phyloP scores from a whole-genome alignment of 176 grass and related monocot genomes.

The Bonia amplexicaulis region DNA sequence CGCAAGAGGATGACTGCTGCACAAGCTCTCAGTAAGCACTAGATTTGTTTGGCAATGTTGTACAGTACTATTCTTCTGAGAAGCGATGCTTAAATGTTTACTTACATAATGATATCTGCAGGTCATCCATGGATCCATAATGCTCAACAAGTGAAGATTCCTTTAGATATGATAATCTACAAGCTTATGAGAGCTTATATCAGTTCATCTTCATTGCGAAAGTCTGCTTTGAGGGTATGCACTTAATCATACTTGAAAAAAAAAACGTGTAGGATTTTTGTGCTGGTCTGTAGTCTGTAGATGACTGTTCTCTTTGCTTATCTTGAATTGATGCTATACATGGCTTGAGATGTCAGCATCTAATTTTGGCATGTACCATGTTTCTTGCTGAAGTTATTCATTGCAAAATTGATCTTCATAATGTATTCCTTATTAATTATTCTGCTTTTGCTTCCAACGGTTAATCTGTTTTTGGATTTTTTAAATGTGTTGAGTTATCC shows the following conservation, averaged over 20 bases:
- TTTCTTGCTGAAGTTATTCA: background rate
- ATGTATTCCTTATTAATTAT: background rate
- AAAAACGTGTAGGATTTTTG: background rate
- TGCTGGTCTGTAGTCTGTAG: background rate
- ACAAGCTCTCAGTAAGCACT: constrained; percentile 83
- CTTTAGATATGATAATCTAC: constrained; percentile 94
- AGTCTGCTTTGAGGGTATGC: constrained; percentile 94
- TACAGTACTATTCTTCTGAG: background rate
- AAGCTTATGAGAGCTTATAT: constrained; percentile 95
- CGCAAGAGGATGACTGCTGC: constrained; percentile 97
- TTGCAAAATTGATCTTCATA: background rate
- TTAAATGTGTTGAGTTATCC: background rate
- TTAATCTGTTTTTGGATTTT: background rate
- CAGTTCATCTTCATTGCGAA: constrained; percentile 88
- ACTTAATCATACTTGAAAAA: constrained; percentile 6
- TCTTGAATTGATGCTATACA: constrained; percentile 20
- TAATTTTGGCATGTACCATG: background rate
- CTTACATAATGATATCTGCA: constrained; percentile 34
- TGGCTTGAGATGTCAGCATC: background rate
- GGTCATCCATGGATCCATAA: constrained; percentile 93
- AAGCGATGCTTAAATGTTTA: constrained; percentile 15
- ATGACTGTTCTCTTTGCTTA: constrained; percentile 17
- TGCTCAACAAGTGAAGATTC: constrained; percentile 80
- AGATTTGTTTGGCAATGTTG: background rate
- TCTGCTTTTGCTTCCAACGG: background rate